Evolutionary conservation across 805 yeast genomes (phyloP), one percentile per base, ranked within the genome.

Genomic region (Suhomyces canberraensis): DNA sequence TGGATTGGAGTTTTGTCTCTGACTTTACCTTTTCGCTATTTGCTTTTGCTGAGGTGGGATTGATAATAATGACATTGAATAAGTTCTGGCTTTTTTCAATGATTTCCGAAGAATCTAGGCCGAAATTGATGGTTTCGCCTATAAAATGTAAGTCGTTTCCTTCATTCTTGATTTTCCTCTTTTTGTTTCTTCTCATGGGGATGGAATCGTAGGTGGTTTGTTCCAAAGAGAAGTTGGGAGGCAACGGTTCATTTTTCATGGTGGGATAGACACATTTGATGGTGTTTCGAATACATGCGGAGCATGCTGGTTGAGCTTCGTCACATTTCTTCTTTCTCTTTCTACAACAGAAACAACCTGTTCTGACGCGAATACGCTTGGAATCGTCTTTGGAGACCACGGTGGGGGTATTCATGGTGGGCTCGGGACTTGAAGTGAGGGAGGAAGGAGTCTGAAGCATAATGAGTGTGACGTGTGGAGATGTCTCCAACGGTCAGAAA

Each of bases 321-420:
- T 45, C 49, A 27, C 49, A 45, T 36, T 43, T 45, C 41, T 45
- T 45, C 38, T 45, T 45, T 16, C 49, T 36, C 27, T 39, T 40
- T 11, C 49, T 33, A 31, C 49, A 44, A 19, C 44, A 36, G 24
- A 41, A 41, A 25, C 47, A 44, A 6, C 47, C 47, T 6, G 47
- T 36, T 13, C 45, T 19, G 5, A 40, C 39, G 16, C 47, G 33
- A 31, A 19, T 33, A 29, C 29, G 33, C 20, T 25, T 31, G 25
- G 26, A n/a, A 13, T 24, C 26, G 26, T 6, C 14, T 7, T 20
- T 9, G 22, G 22, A 9, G 16, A 16, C 11, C 21, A 7, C 13
- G 27, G 20, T 14, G 30, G 25, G 4, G 30, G 8, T 24, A 13
- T 8, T 5, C 13, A 24, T 24, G 26, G 22, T 9, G 9, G 9